phyloP scores from a whole-genome alignment of 1,284 basidiomycete genomes.

The Baeospora myosura region DNA sequence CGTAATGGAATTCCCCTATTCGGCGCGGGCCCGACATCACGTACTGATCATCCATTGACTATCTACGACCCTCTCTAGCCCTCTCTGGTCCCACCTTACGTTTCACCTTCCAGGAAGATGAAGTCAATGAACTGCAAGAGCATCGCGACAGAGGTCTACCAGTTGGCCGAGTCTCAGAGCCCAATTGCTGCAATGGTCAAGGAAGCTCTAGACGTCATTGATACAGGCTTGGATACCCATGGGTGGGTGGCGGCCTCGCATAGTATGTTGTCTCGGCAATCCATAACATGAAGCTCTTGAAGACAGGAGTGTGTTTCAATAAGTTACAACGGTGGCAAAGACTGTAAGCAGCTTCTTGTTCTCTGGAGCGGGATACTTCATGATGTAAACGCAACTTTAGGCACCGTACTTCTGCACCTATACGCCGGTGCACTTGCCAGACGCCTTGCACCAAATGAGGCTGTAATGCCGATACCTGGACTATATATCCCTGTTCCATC shows the following conservation, averaged over 20 bases:
- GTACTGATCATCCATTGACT: too few species aligned
- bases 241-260: slow-evolving; percentile 50
- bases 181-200: slow-evolving; percentile 57
- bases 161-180: slow-evolving; percentile 42
- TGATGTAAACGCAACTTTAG: slow-evolving; percentile 31
- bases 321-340: slow-evolving; percentile 98
- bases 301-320: slow-evolving; percentile 68
- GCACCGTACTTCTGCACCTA: slow-evolving; percentile 91
- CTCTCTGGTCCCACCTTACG: neutral
- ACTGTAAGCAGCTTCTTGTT: slow-evolving; percentile 57
- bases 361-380: neutral
- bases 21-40: too few species aligned
- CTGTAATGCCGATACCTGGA: slow-evolving; percentile 55
- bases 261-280: slow-evolving; percentile 12
- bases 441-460: slow-evolving; percentile 25
- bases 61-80: too few species aligned
- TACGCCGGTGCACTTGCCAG: slow-evolving; percentile 66
- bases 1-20: too few species aligned
- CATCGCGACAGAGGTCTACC: neutral
- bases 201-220: slow-evolving; percentile 74
- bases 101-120: neutral
- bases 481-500: slow-evolving; percentile 89
- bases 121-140: slow-evolving; percentile 32
- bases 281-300: slow-evolving; percentile 9
- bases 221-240: slow-evolving; percentile 64